phyloP scores from a whole-genome alignment of 2,329 filamentous ascomycete species.

The Claviceps quebecensis region DNA sequence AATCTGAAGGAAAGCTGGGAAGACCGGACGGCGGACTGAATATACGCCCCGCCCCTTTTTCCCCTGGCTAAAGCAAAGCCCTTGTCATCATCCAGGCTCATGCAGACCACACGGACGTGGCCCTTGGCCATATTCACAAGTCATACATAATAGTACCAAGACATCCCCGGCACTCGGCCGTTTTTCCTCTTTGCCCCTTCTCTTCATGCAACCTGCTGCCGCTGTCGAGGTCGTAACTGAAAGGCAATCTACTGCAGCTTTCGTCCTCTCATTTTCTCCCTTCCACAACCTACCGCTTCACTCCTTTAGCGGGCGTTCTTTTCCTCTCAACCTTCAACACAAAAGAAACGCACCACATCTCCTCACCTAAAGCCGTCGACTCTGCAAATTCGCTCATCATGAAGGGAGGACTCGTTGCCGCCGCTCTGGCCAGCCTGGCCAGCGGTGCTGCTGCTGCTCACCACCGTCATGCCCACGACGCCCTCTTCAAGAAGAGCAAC shows the following conservation, averaged over 20 bases:
- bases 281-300: slow-evolving; percentile 53
- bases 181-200: slow-evolving; percentile 18
- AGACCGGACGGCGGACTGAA: too few relatives aligned
- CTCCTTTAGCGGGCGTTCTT: slow-evolving; percentile 79
- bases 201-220: slow-evolving; percentile 25
- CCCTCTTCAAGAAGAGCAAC: slow-evolving; percentile 40
- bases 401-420: slow-evolving; percentile 58
- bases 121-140: slow-evolving; percentile 2
- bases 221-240: slow-evolving; percentile 37
- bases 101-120: not conserved
- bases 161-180: not conserved
- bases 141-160: slow-evolving; percentile 27
- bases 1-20: too few relatives aligned
- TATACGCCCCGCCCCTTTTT: too few relatives aligned
- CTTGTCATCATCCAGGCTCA: not conserved
- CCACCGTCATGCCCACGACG: slow-evolving; percentile 52
- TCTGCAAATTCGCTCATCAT: slow-evolving; percentile 36
- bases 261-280: slow-evolving; percentile 34
- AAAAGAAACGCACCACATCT: not conserved
- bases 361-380: slow-evolving; percentile 7
- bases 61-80: not conserved
- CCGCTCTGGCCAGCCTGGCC: slow-evolving; percentile 47
- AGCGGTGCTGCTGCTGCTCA: slow-evolving; percentile 40
- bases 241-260: slow-evolving; percentile 27
- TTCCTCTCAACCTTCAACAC: slow-evolving; percentile 17